Percentiles rank a stretch among this genome's conserved stretches.
Conservation (phyloP, 164 flowering plant species). For the Cinnamomum chago region DNA sequence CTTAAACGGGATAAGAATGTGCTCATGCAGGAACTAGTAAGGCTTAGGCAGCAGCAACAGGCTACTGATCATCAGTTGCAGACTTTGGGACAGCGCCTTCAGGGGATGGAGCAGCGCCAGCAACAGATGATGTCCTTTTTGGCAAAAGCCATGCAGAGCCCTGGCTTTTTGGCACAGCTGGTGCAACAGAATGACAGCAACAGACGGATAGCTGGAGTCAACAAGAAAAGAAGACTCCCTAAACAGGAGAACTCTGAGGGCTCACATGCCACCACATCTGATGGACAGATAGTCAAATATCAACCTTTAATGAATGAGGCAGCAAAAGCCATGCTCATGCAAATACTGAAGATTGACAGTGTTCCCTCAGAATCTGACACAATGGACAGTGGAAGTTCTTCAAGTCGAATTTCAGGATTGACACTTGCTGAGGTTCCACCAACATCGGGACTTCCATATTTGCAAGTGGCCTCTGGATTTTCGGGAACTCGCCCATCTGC, state of each 20-base stretch:
- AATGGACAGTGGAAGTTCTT: conserved; percentile 28
- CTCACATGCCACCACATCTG: conserved; percentile 16
- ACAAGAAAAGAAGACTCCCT: conserved; percentile 62
- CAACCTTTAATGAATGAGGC: conserved; percentile 66
- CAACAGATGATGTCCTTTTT: conserved; percentile 83
- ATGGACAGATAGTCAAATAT: conserved; percentile 57
- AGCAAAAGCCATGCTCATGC: conserved; percentile 51
- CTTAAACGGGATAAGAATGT: conserved; percentile 65
- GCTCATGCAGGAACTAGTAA: conserved; percentile 72
- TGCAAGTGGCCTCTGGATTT: conserved; percentile 18
- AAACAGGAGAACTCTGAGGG: conserved; percentile 29
- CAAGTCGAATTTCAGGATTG: conserved; percentile 32
- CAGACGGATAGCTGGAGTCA: conserved; percentile 34
- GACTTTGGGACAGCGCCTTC: conserved; percentile 52
- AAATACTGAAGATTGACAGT: conserved; percentile 43
- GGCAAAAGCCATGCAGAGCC: conserved; percentile 73
- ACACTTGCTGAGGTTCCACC: conserved; percentile 39
- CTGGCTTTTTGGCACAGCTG: conserved; percentile 58
- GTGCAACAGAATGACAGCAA: conserved; percentile 56
- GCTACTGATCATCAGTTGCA: conserved; percentile 58
- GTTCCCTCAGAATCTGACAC: conserved; percentile 23
- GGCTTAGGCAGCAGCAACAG: conserved; percentile 72
- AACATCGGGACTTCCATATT: conserved; percentile 18
- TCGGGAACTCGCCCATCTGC: conserved; percentile 6
- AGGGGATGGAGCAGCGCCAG: conserved; percentile 67